Conservation (phyloP, 495 filamentous ascomycete species). For the Daldinia bambusicola region DNA sequence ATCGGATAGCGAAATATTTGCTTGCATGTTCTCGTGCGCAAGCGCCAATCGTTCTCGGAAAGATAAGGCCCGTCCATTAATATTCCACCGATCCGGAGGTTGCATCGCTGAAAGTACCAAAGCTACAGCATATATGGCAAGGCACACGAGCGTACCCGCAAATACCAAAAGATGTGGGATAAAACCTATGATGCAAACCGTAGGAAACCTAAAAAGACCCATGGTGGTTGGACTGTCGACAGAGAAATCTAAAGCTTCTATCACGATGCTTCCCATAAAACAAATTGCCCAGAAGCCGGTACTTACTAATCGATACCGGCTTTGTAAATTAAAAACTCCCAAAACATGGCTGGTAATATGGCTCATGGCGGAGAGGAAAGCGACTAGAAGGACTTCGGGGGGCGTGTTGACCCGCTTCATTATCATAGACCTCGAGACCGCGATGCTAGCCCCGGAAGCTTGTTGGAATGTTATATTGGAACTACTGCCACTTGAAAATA, state of each 20-base stretch:
- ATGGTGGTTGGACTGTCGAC: constrained; percentile 58
- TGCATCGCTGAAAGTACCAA: constrained; percentile 79
- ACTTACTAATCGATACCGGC: constrained; percentile 79
- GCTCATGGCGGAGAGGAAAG: constrained; percentile 86
- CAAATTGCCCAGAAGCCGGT: constrained; percentile 89
- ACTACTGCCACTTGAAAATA: constrained; percentile 59
- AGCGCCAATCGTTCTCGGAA: constrained; percentile 62
- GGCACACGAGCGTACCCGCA: constrained; percentile 77
- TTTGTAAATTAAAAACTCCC: constrained; percentile 80
- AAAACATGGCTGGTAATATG: constrained; percentile 87
- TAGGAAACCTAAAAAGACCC: constrained; percentile 80
- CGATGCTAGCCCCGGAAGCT: constrained; percentile 55
- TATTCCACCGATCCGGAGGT: constrained; percentile 50
- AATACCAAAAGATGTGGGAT: constrained; percentile 90
- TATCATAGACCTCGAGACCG: constrained; percentile 66
- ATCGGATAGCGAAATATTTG: constrained; percentile 81
- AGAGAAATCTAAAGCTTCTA: constrained; percentile 72
- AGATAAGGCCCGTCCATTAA: constrained; percentile 44
- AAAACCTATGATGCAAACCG: constrained; percentile 93
- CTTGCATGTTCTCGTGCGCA: constrained; percentile 90
- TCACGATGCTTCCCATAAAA: constrained; percentile 83
- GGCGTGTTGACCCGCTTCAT: constrained; percentile 77
- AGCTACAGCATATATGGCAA: constrained; percentile 78
- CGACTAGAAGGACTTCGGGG: constrained; percentile 87
- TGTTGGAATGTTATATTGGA: constrained; percentile 54